Conservation (phyloP, 805 yeast genomes). For the Ogataea methanolica region DNA sequence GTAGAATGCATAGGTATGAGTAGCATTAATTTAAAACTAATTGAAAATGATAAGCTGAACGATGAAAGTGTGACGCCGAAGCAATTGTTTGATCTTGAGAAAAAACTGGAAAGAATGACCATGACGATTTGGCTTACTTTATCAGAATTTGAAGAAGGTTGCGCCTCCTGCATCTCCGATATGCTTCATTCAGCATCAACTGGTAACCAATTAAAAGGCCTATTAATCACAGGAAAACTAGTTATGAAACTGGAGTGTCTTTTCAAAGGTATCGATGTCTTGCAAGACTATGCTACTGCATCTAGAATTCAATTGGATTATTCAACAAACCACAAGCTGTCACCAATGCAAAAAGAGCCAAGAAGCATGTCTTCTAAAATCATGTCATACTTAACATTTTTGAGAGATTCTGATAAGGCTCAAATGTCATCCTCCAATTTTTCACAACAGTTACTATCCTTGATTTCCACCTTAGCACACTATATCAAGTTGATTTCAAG, state of each 20-base stretch:
- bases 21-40: slow-evolving; percentile 10
- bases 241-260: slow-evolving; percentile 71
- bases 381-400: slow-evolving; percentile 80
- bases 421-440: slow-evolving; percentile 33
- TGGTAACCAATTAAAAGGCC: slow-evolving; percentile 64
- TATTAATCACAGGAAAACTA: slow-evolving; percentile 64
- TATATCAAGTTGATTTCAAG: slow-evolving; percentile 82
- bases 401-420: slow-evolving; percentile 51
- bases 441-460: slow-evolving; percentile 66
- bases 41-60: slow-evolving; percentile 6
- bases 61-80: slow-evolving; percentile 35
- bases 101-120: slow-evolving; percentile 52
- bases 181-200: slow-evolving; percentile 84
- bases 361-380: slow-evolving; percentile 83
- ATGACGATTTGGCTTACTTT: slow-evolving; percentile 79
- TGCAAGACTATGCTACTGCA: slow-evolving; percentile 21
- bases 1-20: slow-evolving; percentile 52
- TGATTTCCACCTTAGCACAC: slow-evolving; percentile 90
- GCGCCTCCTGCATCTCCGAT: slow-evolving; percentile 85
- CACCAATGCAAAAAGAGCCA: slow-evolving; percentile 57
- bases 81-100: slow-evolving; percentile 54
- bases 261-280: slow-evolving; percentile 66
- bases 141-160: slow-evolving; percentile 83
- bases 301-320: slow-evolving; percentile 19
- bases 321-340: slow-evolving; percentile 24